Evolutionary conservation across 1,284 basidiomycete genomes (phyloP).

Genomic region (Boletus calvinii): DNA sequence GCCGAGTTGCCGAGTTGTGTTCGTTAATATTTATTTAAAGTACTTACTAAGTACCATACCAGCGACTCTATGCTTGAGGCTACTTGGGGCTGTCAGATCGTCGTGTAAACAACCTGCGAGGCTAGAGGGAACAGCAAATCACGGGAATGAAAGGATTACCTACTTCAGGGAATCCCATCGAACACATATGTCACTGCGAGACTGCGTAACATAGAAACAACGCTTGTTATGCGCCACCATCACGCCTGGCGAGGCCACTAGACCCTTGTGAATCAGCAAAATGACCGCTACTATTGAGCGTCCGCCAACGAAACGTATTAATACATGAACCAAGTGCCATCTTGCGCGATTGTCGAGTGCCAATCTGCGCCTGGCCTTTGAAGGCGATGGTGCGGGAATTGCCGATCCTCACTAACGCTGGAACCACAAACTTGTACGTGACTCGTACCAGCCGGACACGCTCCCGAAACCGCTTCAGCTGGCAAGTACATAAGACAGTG

Average conservation of each 20-base stretch:
- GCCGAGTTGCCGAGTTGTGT: conserved; percentile 11
- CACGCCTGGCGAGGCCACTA: background rate
- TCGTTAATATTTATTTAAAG: background rate
- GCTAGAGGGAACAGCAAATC: background rate
- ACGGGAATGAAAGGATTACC: background rate
- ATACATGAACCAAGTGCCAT: background rate
- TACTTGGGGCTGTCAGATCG: too few species aligned
- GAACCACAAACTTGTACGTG: conserved; percentile 4
- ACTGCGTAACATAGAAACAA: too few species aligned
- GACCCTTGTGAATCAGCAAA: background rate
- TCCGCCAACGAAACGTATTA: background rate
- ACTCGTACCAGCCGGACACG: background rate
- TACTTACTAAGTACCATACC: too few species aligned
- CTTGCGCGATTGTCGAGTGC: background rate
- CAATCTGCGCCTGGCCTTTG: background rate
- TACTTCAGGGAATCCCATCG: background rate
- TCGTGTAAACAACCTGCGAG: too few species aligned
- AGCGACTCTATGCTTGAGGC: background rate
- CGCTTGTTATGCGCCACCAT: background rate
- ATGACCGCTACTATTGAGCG: background rate
- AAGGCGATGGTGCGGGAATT: conserved; percentile 17
- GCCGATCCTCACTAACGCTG: conserved; percentile 17
- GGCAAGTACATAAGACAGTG: conserved; percentile 15
- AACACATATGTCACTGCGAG: background rate
- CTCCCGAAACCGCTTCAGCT: background rate